A percentile compares a stretch with the other conserved stretches of the same genome.
Evolutionary conservation across 306 rosid species (phyloP).

Genomic region (Pterocarpus macrocarpus): DNA sequence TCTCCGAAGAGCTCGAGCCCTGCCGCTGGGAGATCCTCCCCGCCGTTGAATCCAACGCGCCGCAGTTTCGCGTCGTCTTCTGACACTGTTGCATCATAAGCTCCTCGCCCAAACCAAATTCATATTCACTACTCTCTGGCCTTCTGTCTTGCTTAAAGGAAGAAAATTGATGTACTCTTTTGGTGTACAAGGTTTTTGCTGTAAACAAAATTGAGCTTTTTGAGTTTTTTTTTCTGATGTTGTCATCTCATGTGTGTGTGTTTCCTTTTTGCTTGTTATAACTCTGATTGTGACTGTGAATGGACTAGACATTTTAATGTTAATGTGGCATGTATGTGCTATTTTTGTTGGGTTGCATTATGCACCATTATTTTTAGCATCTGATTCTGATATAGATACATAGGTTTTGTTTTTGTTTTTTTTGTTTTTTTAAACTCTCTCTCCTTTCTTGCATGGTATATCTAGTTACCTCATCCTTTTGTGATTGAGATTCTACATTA

Average conservation of each 20-base stretch:
- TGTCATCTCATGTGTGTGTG: background rate
- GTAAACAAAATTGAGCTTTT: background rate
- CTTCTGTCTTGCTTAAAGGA: background rate
- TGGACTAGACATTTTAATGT: background rate
- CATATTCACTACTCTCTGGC: no score
- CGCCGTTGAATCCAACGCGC: constrained; percentile 77
- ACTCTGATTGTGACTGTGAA: constrained; percentile 1
- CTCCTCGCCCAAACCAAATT: background rate
- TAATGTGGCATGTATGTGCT: background rate
- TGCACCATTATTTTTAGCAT: background rate
- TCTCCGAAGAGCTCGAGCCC: constrained; percentile 95
- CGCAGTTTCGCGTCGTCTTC: constrained; percentile 92
- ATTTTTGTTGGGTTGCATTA: background rate
- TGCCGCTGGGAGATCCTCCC: constrained; percentile 98
- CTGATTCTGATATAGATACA: no score
- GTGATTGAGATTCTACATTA: background rate
- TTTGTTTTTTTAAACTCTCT: no score
- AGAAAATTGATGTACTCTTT: constrained; percentile 27
- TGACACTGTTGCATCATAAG: constrained; percentile 28
- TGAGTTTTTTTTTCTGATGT: background rate
- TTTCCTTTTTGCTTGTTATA: background rate
- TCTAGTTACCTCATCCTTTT: background rate
- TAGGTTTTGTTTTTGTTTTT: no score
- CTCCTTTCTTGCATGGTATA: no score
- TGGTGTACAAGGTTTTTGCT: background rate